Evolutionary conservation across 352 stramenopile genomes (phyloP).

Genomic region (Hyaloperonospora arabidopsidis): DNA sequence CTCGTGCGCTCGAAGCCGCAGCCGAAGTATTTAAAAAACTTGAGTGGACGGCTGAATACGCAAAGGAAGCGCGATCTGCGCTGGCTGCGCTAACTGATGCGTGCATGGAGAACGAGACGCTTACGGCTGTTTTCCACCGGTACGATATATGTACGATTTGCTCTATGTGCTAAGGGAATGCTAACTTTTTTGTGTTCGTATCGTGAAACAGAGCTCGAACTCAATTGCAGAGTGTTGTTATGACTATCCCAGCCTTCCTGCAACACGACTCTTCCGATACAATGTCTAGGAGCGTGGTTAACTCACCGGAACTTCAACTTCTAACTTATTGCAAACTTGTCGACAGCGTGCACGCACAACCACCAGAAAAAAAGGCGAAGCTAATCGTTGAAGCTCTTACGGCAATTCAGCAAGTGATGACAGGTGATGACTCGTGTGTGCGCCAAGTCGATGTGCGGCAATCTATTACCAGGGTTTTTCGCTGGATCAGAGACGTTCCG

Average conservation of each 20-base stretch:
- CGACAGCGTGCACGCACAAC: background rate
- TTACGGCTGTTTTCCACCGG: conserved; percentile 19
- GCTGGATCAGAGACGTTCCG: conserved; percentile 11
- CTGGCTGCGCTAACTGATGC: conserved; percentile 14
- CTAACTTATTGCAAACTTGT: conserved; percentile 5
- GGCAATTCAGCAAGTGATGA: conserved; percentile 15
- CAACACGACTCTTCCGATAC: background rate
- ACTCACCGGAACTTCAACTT: conserved; percentile 4
- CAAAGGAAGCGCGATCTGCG: conserved; percentile 14
- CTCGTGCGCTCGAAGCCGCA: conserved; percentile 14
- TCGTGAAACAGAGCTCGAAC: conserved; percentile 12
- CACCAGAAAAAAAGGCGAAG: conserved; percentile 1
- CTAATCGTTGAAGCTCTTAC: conserved; percentile 12
- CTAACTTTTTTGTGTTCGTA: background rate
- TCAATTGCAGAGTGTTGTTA: conserved; percentile 21
- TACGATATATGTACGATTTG: background rate
- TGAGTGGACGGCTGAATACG: conserved; percentile 4
- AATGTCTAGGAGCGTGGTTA: background rate
- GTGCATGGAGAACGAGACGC: conserved; percentile 23
- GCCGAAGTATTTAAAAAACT: conserved; percentile 10
- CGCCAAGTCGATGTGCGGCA: background rate
- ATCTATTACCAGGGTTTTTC: conserved; percentile 1
- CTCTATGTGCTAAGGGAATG: background rate
- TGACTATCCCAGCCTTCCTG: conserved; percentile 5
- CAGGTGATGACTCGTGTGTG: conserved; percentile 6